Evolutionary conservation across 108 stramenopile genomes (phyloP).

Genomic region (Cylindrotheca closterium): DNA sequence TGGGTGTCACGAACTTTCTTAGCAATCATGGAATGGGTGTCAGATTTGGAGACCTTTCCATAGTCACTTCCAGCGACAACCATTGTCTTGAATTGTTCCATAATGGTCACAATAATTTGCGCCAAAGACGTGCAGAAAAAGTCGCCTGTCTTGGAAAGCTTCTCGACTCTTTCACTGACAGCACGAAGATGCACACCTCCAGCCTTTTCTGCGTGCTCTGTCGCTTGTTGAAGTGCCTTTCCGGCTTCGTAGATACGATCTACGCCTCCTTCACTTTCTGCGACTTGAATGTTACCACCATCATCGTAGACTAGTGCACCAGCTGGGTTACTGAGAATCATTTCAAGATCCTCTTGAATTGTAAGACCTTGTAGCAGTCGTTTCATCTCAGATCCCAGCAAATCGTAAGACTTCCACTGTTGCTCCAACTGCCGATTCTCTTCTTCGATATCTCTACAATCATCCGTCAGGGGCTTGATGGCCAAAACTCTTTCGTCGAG

Average conservation of each 20-base stretch:
- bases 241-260: constrained; percentile 78
- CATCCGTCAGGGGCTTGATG: constrained; percentile 89
- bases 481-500: constrained; percentile 75
- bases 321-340: constrained; percentile 74
- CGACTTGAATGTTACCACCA: constrained; percentile 66
- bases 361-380: constrained; percentile 72
- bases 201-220: constrained; percentile 71
- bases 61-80: constrained; percentile 57
- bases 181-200: constrained; percentile 84
- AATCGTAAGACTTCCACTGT: constrained; percentile 84
- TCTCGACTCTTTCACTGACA: constrained; percentile 73
- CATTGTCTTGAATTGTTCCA: constrained; percentile 80
- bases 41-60: constrained; percentile 70
- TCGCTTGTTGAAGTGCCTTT: constrained; percentile 71
- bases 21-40: constrained; percentile 79
- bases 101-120: constrained; percentile 82
- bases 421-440: constrained; percentile 90
- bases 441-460: constrained; percentile 86
- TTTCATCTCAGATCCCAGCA: constrained; percentile 69
- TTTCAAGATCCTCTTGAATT: constrained; percentile 55
- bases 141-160: constrained; percentile 48
- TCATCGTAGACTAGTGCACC: constrained; percentile 69
- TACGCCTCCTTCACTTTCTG: constrained; percentile 76
- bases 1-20: constrained; percentile 87
- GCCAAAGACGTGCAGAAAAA: constrained; percentile 78